Conservation (phyloP, 2,329 filamentous ascomycete species). For the Thyridium curvatum region DNA sequence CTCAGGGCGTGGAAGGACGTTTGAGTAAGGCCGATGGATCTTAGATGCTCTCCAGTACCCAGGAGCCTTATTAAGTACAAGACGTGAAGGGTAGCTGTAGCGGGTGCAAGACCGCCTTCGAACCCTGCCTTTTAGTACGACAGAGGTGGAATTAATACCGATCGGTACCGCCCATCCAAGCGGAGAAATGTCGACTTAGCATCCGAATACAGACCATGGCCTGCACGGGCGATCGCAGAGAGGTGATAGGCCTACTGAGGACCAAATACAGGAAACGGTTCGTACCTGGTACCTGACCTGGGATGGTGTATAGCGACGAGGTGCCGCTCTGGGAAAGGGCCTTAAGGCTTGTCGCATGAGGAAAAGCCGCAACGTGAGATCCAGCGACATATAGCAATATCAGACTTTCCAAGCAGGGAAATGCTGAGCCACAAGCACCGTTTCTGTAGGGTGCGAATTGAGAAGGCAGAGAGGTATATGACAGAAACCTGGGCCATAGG, state of each 20-base stretch:
- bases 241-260: not conserved
- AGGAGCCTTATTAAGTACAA: slow-evolving; percentile 34
- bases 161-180: slow-evolving; percentile 31
- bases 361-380: slow-evolving; percentile 2
- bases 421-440: slow-evolving; percentile 31
- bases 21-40: slow-evolving; percentile 32
- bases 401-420: slow-evolving; percentile 19
- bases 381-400: slow-evolving; percentile 16
- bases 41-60: slow-evolving; percentile 27
- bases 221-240: slow-evolving; percentile 27
- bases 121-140: slow-evolving; percentile 34
- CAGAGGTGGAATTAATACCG: slow-evolving; percentile 42
- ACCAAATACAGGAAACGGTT: slow-evolving; percentile 1
- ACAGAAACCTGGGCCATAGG: slow-evolving; percentile 28
- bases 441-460: slow-evolving; percentile 18
- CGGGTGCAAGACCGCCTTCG: slow-evolving; percentile 26
- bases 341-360: slow-evolving; percentile 1
- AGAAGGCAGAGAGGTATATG: slow-evolving; percentile 27
- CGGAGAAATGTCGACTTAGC: slow-evolving; percentile 41
- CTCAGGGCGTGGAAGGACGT: slow-evolving; percentile 27
- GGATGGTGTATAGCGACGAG: slow-evolving; percentile 27
- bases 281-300: slow-evolving; percentile 32
- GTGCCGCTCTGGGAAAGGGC: not conserved
- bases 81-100: slow-evolving; percentile 30
- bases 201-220: slow-evolving; percentile 34